phyloP scores from a whole-genome alignment of 345 rosid species.

The Eucalyptus camaldulensis region DNA sequence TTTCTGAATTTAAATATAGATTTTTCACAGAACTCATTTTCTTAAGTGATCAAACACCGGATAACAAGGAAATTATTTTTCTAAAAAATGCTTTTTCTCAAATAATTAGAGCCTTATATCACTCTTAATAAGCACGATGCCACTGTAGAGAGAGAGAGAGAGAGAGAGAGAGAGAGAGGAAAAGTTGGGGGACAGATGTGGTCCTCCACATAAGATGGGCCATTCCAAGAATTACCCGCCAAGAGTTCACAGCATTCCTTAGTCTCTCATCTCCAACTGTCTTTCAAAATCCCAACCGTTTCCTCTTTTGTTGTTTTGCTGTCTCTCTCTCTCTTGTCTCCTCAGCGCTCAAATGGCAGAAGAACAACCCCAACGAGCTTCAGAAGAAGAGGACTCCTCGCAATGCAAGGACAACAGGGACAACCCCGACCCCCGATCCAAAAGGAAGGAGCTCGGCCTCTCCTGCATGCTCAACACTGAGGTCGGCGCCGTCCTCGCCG shows the following conservation, averaged over 20 bases:
- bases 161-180: neutral
- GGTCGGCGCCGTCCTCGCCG: slow-evolving; percentile 76
- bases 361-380: neutral
- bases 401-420: neutral
- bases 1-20: neutral
- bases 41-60: neutral
- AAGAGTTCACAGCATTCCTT: neutral
- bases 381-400: neutral
- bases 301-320: neutral
- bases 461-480: slow-evolving; percentile 96
- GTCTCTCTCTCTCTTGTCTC: neutral
- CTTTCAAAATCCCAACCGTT: neutral
- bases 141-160: neutral
- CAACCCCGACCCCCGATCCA: neutral
- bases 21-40: neutral
- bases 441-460: slow-evolving; percentile 47
- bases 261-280: neutral
- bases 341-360: neutral
- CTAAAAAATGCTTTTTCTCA: neutral
- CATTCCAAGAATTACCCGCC: neutral
- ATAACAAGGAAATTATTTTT: too few species aligned
- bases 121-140: neutral
- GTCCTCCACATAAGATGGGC: neutral
- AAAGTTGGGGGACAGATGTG: neutral
- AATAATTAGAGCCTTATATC: neutral